A percentile compares a stretch with the other conserved stretches of the same genome.
These are phyloP conservation scores for Taxillus chinensis DNA, from an alignment of 164 flowering plant genomes.

Conservation along the genomic window DNA sequence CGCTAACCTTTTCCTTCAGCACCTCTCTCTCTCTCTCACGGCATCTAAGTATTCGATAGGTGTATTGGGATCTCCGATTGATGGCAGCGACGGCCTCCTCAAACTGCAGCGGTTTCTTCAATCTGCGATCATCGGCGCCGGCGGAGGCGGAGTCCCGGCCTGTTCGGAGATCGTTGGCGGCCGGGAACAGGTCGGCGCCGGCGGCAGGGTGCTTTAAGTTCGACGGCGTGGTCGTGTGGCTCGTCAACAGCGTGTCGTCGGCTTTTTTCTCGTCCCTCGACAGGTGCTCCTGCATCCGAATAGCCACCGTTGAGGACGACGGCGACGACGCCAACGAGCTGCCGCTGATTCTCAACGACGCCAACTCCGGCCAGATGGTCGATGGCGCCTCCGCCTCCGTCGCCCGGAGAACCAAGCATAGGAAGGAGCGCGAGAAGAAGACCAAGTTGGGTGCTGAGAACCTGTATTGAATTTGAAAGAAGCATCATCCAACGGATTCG, in stretches of 20 bases:
- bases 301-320: constrained; percentile 50
- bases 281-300: constrained; percentile 62
- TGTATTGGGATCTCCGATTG: not conserved
- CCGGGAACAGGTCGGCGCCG: constrained; percentile 15
- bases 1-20: too few relatives aligned
- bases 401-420: constrained; percentile 15
- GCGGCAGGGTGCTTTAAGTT: constrained; percentile 26
- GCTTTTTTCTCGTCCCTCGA: constrained; percentile 70
- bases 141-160: constrained; percentile 20
- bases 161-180: constrained; percentile 19
- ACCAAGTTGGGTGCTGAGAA: too few relatives aligned
- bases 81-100: constrained; percentile 38
- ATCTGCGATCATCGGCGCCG: constrained; percentile 11
- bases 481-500: too few relatives aligned
- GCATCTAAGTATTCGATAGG: too few relatives aligned
- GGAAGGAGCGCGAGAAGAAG: too few relatives aligned
- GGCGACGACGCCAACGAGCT: constrained; percentile 37
- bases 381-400: not conserved
- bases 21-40: too few relatives aligned
- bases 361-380: constrained; percentile 18
- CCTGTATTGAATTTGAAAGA: too few relatives aligned
- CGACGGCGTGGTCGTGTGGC: constrained; percentile 68
- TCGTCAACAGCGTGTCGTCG: constrained; percentile 43
- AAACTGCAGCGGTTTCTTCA: constrained; percentile 31
- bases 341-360: constrained; percentile 53